Conservation (phyloP, 495 filamentous ascomycete genomes). For the Xylaria flabelliformis region DNA sequence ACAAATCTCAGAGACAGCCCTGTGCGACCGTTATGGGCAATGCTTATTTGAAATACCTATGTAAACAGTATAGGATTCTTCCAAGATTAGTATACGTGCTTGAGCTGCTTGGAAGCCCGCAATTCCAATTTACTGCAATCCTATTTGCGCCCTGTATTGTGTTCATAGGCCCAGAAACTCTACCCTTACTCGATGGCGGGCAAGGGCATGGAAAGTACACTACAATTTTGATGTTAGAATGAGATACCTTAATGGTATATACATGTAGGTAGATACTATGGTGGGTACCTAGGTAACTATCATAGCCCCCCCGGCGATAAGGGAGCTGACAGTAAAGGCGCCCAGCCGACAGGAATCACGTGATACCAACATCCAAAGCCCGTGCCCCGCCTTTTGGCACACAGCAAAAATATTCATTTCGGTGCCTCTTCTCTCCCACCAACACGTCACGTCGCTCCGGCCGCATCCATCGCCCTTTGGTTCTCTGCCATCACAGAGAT, state of each 20-base stretch:
- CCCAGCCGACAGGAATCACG: slow-evolving; percentile 27
- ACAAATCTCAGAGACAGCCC: background rate
- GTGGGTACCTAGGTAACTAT: slow-evolving; percentile 1
- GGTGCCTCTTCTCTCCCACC: slow-evolving; percentile 32
- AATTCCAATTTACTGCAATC: background rate
- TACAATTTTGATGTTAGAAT: background rate
- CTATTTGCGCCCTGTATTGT: background rate
- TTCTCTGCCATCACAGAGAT: slow-evolving; percentile 39
- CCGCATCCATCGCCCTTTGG: slow-evolving; percentile 39
- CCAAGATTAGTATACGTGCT: background rate
- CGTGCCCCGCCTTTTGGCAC: slow-evolving; percentile 43
- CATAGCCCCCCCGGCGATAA: slow-evolving; percentile 14
- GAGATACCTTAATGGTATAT: background rate
- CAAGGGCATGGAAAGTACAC: background rate
- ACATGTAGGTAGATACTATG: too few relatives aligned
- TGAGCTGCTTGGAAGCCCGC: background rate
- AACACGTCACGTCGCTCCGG: slow-evolving; percentile 33
- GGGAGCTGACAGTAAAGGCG: background rate
- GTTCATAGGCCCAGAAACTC: background rate
- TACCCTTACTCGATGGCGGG: background rate
- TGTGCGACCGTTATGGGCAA: background rate
- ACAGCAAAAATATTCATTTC: slow-evolving; percentile 40
- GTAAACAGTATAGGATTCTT: background rate
- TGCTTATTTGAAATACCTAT: slow-evolving; percentile 6
- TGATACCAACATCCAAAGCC: slow-evolving; percentile 32